phyloP scores from a whole-genome alignment of 768 basidiomycete species.

The Collybiopsis confluens region DNA sequence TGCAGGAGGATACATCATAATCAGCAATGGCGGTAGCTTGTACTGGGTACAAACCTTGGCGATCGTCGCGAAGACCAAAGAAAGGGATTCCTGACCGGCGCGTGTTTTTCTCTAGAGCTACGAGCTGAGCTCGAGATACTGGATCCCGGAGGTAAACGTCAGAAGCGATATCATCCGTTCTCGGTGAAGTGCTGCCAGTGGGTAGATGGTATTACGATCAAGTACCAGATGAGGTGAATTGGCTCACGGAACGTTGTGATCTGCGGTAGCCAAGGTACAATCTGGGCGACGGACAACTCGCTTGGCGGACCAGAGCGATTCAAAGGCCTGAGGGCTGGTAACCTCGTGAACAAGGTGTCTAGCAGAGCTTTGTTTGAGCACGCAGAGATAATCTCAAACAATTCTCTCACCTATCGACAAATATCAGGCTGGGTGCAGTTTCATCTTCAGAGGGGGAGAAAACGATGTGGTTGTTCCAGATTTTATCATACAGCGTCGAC shows the following conservation, averaged over 20 bases:
- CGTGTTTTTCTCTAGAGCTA: conserved; percentile 2
- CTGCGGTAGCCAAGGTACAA: conserved; percentile 85
- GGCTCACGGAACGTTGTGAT: conserved; percentile 83
- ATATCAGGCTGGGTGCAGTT: conserved; percentile 58
- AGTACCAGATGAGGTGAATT: too few relatives aligned
- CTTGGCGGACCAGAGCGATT: conserved; percentile 69
- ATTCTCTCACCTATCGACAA: conserved; percentile 66
- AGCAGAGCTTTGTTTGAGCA: conserved; percentile 1
- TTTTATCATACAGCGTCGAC: conserved; percentile 80
- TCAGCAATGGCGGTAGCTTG: too few relatives aligned
- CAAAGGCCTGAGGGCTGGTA: conserved; percentile 91
- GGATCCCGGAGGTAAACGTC: background rate
- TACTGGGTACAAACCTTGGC: background rate
- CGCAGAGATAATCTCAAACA: background rate
- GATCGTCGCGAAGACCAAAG: background rate
- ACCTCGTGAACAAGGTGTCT: conserved; percentile 83
- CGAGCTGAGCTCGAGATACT: background rate
- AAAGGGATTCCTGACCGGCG: background rate
- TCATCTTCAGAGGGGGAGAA: conserved; percentile 58
- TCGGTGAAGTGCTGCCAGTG: conserved; percentile 58
- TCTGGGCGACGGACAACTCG: conserved; percentile 80
- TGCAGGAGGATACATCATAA: too few relatives aligned
- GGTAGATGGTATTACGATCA: too few relatives aligned
- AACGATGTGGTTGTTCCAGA: conserved; percentile 97
- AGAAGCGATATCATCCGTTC: background rate